These are phyloP conservation scores for Trichoderma oligosporum DNA, from an alignment of 2,329 filamentous ascomycete genomes.

Conservation along the genomic window DNA sequence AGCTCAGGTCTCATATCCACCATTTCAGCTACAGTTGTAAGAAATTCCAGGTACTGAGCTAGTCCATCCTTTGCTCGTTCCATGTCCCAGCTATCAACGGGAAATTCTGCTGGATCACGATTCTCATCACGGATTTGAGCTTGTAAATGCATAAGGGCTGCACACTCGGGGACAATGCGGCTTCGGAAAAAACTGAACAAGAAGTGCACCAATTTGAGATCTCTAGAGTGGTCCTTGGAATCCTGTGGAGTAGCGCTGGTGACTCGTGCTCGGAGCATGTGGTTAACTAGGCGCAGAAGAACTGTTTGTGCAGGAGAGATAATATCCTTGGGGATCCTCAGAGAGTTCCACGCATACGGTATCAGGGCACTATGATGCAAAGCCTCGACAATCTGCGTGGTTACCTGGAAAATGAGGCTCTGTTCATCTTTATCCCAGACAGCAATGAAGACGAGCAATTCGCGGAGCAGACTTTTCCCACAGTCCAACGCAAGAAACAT, in stretches of 20 bases:
- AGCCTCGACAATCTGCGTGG: conserved; percentile 90
- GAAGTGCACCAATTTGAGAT: conserved; percentile 71
- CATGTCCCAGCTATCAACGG: conserved; percentile 95
- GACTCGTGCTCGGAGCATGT: conserved; percentile 68
- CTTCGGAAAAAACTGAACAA: conserved; percentile 89
- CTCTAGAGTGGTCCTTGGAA: conserved; percentile 51
- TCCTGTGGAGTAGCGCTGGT: conserved; percentile 43
- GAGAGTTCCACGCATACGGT: conserved; percentile 86
- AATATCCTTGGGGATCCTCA: conserved; percentile 90
- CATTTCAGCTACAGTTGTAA: conserved; percentile 83
- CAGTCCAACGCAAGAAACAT: conserved; percentile 87
- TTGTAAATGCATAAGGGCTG: conserved; percentile 90
- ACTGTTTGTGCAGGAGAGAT: conserved; percentile 94
- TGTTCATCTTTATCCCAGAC: conserved; percentile 95
- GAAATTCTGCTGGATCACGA: conserved; percentile 79
- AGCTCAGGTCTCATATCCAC: conserved; percentile 77
- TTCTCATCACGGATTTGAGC: conserved; percentile 78
- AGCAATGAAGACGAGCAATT: conserved; percentile 92
- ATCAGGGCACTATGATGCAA: conserved; percentile 85
- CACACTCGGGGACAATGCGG: conserved; percentile 89
- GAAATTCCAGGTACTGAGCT: conserved; percentile 90
- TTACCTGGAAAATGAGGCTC: conserved; percentile 93
- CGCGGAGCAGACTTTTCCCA: conserved; percentile 81
- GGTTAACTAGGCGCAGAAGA: conserved; percentile 82
- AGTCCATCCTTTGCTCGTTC: conserved; percentile 93